phyloP scores from a whole-genome alignment of 352 stramenopile species.

The Phytophthora megakarya region DNA sequence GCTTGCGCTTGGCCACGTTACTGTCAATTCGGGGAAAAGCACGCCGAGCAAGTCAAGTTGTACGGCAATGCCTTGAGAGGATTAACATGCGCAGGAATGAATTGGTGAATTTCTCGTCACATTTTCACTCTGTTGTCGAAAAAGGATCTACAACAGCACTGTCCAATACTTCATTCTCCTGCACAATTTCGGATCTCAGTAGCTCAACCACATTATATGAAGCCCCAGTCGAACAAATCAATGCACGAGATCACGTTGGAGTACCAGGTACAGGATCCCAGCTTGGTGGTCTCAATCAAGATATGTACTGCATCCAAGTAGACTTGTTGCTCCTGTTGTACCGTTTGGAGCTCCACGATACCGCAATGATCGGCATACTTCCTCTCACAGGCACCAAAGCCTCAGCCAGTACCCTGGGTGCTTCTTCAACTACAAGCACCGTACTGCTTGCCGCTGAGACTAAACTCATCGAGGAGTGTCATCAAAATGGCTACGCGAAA shows the following conservation, averaged over 20 bases:
- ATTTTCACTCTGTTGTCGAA: conserved; percentile 33
- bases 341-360: conserved; percentile 58
- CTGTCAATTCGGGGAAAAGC: conserved; percentile 35
- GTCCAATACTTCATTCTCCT: conserved; percentile 40
- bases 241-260: conserved; percentile 41
- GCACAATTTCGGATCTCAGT: conserved; percentile 32
- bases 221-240: not conserved
- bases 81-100: conserved; percentile 49
- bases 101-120: conserved; percentile 37
- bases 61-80: conserved; percentile 40
- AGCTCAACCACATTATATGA: conserved; percentile 19
- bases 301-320: conserved; percentile 62
- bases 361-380: conserved; percentile 35
- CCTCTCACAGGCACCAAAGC: conserved; percentile 16
- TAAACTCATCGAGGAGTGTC: conserved; percentile 49
- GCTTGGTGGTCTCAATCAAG: conserved; percentile 52
- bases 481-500: conserved; percentile 57
- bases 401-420: not conserved
- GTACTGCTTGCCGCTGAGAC: conserved; percentile 26
- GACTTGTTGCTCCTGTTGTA: conserved; percentile 61
- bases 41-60: conserved; percentile 40
- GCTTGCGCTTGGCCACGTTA: conserved; percentile 44
- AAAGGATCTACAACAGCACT: conserved; percentile 1
- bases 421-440: not conserved
- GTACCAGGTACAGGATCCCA: conserved; percentile 62